A percentile compares a stretch with the other conserved stretches of the same genome.
phyloP scores from a whole-genome alignment of 176 grass and related monocot species.

The Paspalum vaginatum region DNA sequence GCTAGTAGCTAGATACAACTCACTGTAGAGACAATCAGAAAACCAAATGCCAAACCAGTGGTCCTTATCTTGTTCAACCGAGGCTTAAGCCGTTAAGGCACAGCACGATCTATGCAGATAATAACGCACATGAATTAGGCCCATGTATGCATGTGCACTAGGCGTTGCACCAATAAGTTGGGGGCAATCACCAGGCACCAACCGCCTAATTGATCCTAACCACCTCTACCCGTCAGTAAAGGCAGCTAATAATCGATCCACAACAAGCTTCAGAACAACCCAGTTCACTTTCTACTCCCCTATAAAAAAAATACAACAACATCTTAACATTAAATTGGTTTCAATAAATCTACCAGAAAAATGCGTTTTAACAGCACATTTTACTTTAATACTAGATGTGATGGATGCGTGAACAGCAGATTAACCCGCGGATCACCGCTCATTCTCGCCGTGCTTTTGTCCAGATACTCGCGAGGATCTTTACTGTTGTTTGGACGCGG shows the following conservation, averaged over 20 bases:
- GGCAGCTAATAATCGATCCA: not conserved
- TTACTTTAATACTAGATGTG: too few species aligned
- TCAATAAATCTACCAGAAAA: too few species aligned
- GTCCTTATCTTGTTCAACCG: not conserved
- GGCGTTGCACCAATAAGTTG: not conserved
- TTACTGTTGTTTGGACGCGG: conserved; percentile 10
- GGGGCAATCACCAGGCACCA: conserved; percentile 30
- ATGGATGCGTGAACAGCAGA: conserved; percentile 23
- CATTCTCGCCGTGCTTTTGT: not conserved
- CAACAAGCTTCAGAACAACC: not conserved
- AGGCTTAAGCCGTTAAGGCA: not conserved
- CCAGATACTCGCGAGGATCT: not conserved
- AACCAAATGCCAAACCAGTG: not conserved
- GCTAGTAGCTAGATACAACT: too few species aligned
- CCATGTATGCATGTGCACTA: not conserved
- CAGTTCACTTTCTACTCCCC: not conserved
- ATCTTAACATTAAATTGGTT: too few species aligned
- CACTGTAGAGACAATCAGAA: not conserved
- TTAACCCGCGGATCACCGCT: not conserved
- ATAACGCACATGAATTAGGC: not conserved
- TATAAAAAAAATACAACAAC: too few species aligned
- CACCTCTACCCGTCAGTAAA: not conserved
- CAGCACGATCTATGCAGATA: not conserved
- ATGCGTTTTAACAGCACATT: too few species aligned
- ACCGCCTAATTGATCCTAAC: conserved; percentile 38